Evolutionary conservation across 331 rosid genomes (phyloP).

Genomic region (Erythrophleum ivorense): DNA sequence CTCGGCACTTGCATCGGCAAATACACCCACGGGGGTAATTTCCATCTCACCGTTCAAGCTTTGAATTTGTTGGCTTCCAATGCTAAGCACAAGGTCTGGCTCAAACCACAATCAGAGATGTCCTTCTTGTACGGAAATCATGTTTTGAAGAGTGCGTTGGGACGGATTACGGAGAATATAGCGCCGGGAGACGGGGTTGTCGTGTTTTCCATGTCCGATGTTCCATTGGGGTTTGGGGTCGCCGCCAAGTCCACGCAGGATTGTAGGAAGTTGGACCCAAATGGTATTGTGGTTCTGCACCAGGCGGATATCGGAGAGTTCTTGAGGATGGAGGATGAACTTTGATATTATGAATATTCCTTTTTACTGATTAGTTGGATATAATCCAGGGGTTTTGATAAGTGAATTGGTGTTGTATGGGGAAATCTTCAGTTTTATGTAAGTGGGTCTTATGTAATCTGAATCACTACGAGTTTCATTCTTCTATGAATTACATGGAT

Average conservation of each 20-base stretch:
- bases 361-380: not conserved
- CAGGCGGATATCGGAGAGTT: constrained; percentile 90
- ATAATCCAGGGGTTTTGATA: not conserved
- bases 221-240: constrained; percentile 80
- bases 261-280: constrained; percentile 89
- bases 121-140: constrained; percentile 83
- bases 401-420: not conserved
- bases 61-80: constrained; percentile 64
- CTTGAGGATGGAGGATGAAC: constrained; percentile 91
- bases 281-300: constrained; percentile 80
- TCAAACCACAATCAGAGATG: constrained; percentile 90
- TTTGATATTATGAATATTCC: constrained; percentile 21
- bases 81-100: constrained; percentile 95
- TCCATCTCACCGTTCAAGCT: constrained; percentile 76
- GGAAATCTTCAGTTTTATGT: not conserved
- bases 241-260: constrained; percentile 91
- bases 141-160: constrained; percentile 81
- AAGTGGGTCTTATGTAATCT: not conserved
- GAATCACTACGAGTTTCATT: constrained; percentile 2
- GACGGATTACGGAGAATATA: constrained; percentile 78
- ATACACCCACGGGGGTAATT: constrained; percentile 82
- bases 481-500: not conserved
- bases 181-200: constrained; percentile 82
- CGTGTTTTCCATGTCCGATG: constrained; percentile 84
- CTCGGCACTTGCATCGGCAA: constrained; percentile 85